phyloP scores from a whole-genome alignment of 2,329 filamentous ascomycete genomes.

The Fusarium sp. region DNA sequence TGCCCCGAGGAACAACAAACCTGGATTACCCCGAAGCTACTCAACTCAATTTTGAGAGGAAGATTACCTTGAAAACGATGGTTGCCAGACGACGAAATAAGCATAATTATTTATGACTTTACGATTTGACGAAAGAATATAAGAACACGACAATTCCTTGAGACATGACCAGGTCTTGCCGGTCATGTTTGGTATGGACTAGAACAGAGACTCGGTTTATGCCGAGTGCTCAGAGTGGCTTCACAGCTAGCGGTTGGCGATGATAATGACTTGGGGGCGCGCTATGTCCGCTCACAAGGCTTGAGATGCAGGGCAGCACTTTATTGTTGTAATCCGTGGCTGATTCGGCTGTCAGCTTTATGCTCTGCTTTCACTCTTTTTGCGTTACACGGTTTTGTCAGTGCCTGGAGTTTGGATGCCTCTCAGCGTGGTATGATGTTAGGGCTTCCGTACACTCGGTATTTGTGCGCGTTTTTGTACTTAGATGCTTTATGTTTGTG shows the following conservation, averaged over 20 bases:
- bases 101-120: constrained; percentile 47
- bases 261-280: constrained; percentile 50
- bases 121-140: constrained; percentile 49
- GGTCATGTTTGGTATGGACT: constrained; percentile 42
- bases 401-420: constrained; percentile 51
- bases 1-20: constrained; percentile 47
- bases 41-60: constrained; percentile 50
- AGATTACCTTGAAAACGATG: constrained; percentile 19
- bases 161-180: constrained; percentile 31
- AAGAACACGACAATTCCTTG: constrained; percentile 34
- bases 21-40: constrained; percentile 51
- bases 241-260: constrained; percentile 52
- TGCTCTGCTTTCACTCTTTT: constrained; percentile 27
- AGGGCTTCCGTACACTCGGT: constrained; percentile 28
- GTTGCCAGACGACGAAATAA: constrained; percentile 38
- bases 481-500: constrained; percentile 23
- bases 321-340: constrained; percentile 38
- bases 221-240: constrained; percentile 43
- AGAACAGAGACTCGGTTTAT: constrained; percentile 42
- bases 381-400: constrained; percentile 41
- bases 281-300: constrained; percentile 40
- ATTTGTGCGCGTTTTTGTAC: constrained; percentile 21
- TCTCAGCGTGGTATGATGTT: constrained; percentile 26
- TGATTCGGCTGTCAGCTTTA: constrained; percentile 35
- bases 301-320: constrained; percentile 43